Base-by-base conservation (phyloP, 1,284 basidiomycete species). In the Cystobasidium pallidum region DNA sequence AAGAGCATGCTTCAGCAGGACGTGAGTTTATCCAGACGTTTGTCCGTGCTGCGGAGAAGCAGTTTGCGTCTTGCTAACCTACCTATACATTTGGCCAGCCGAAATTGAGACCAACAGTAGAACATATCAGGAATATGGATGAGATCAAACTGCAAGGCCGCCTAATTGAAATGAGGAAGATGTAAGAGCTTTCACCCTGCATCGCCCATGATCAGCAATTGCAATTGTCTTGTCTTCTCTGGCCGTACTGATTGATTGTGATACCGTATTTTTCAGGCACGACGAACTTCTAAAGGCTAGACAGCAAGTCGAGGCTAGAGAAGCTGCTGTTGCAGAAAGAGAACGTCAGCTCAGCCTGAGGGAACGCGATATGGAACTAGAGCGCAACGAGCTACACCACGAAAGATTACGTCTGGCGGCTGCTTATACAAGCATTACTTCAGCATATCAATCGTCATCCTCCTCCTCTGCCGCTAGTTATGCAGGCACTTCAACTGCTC, bases 1-100 rank as follows among this genome's bases (percentile, higher is more conserved):
- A 91, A 90, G 79, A 85, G 88, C 0, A 94, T 94, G 92, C 82
- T 94, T 4, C 91, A 88, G 78, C 83, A 92, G 30, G 92, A 92
- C 77, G 91, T 92, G 77, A 75, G 88, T 81, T 26, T 6, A 15
- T 2, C 15, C 13, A 39, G 49, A 64, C 3, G 19, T 2, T 28
- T n/a, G n/a, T n/a, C n/a, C n/a, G n/a, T n/a, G n/a, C n/a, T n/a
- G n/a, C n/a, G 39, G 39, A 41, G 15, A 41, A 41, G 39, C 7
- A 41, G 39, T 41, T 8, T 41, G 15, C 39, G 39, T 41, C 8
- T 15, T 41, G 39, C 30, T 36, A 24, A 36, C 32, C 26, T 49
- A 10, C 28, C 30, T 41, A 41, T 15, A 15, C 7, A 41, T 15
- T 41, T 41, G 39, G 8, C 11, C 45, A 79, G 78, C 79, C 79